A percentile compares a stretch with the other conserved stretches of the same genome.
Evolutionary conservation across 768 basidiomycete species (phyloP).

Genomic region (Kondoa malvinella): DNA sequence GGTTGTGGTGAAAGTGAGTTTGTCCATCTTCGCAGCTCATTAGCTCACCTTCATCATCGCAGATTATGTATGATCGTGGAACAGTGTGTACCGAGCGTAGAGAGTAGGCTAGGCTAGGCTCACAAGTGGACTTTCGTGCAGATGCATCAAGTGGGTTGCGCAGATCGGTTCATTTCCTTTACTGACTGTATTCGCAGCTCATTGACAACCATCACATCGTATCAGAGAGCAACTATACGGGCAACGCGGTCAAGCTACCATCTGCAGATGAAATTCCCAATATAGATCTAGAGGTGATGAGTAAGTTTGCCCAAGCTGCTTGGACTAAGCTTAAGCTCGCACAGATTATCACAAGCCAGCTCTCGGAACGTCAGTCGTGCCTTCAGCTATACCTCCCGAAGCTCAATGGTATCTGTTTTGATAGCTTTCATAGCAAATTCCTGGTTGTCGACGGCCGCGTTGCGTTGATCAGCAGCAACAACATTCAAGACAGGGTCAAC

Average conservation of each 20-base stretch:
- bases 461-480: slow-evolving; percentile 50
- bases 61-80: background rate
- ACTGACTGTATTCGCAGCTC: slow-evolving; percentile 33
- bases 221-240: slow-evolving; percentile 33
- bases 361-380: no score
- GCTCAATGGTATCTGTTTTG: slow-evolving; percentile 25
- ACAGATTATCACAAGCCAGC: no score
- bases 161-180: slow-evolving; percentile 52
- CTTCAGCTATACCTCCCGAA: background rate
- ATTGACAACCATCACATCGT: slow-evolving; percentile 40
- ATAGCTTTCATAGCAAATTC: slow-evolving; percentile 58
- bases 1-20: slow-evolving; percentile 41
- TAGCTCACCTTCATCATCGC: background rate
- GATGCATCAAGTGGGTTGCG: no score
- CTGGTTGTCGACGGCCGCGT: slow-evolving; percentile 53
- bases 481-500: slow-evolving; percentile 43
- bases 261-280: slow-evolving; percentile 43
- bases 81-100: background rate
- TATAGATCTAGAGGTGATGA: slow-evolving; percentile 46
- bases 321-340: slow-evolving; percentile 7
- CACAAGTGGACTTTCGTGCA: background rate
- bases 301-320: slow-evolving; percentile 41
- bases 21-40: background rate
- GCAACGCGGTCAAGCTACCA: slow-evolving; percentile 42
- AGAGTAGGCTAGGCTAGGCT: background rate